Base-by-base conservation (phyloP, 2,329 filamentous ascomycete species). In the Fusarium armeniacum region DNA sequence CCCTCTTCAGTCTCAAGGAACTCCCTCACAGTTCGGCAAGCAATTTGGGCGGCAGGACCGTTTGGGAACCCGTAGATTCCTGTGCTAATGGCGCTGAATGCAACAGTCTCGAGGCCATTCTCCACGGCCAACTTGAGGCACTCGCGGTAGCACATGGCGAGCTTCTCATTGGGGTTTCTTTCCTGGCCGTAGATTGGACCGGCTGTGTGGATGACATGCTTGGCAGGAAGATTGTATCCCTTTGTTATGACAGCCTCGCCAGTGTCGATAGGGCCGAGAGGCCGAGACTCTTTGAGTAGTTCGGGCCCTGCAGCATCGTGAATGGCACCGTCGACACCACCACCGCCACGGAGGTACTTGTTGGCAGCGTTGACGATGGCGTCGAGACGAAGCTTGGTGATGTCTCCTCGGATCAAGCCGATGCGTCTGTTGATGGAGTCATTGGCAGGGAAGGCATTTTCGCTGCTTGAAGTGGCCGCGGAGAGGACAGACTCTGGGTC, bases 351-450 rank as follows among this genome's bases (percentile, higher is more conserved):
- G 1, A 98, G 87, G 3, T 85, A 86, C 12, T 80, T 81, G 79
- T 98, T 98, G 45, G 96, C 95, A 1, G 96, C 95, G 78, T 98
- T 98, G 78, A 98, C 94, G 72, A 98, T 96, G 69, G 91, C 91
- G 76, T 94, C 93, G 46, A 94, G 86, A 33, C 85, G 78, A 6
- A 98, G 87, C 16, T 84, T 89, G 16, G 94, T 98, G 79, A 98
- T 97, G 78, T 97, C 93, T 72, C 89, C 88, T 59, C 88, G 86
- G 70, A 93, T 85, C 38, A 95, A 82, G 46, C 87, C 88, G 73
- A 98, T 85, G 68, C 87, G 89, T 76, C 88, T 81, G 82, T 97
- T 97, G 81, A 92, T 82, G 12, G 79, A 72, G 58, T 84, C 78
- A n/a, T 85, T 87, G 6, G 40, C 70, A 24, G 50, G 54, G 72